A percentile compares a stretch with the other conserved stretches of the same genome.
phyloP scores from a whole-genome alignment of 345 rosid species.

The Brassica carinata region DNA sequence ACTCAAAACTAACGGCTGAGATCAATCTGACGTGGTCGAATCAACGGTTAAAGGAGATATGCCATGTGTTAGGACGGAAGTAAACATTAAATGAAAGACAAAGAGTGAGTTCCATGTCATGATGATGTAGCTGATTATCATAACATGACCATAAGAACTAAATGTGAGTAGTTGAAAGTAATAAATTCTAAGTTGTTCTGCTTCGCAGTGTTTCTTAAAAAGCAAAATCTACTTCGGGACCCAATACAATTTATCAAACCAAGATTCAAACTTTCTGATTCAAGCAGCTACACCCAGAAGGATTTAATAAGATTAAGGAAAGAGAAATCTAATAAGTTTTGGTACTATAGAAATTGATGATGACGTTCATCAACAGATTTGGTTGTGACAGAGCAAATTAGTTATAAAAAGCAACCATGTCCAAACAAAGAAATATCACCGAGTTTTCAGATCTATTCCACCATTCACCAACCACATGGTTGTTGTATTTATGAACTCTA shows the following conservation, averaged over 20 bases:
- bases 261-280: slow-evolving; percentile 32
- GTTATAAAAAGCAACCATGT: slow-evolving; percentile 17
- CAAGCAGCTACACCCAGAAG: slow-evolving; percentile 27
- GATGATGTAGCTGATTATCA: slow-evolving; percentile 17
- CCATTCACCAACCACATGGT: slow-evolving; percentile 40
- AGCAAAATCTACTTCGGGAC: slow-evolving; percentile 26
- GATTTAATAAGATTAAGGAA: slow-evolving; percentile 13
- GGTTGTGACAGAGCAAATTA: slow-evolving; percentile 20
- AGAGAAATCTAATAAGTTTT: slow-evolving; percentile 21
- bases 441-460: slow-evolving; percentile 32
- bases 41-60: slow-evolving; percentile 18
- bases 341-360: slow-evolving; percentile 17
- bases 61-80: slow-evolving; percentile 33
- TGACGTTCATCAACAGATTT: slow-evolving; percentile 21
- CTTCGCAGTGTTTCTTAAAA: slow-evolving; percentile 21
- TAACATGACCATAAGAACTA: slow-evolving; percentile 22
- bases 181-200: slow-evolving; percentile 31
- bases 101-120: slow-evolving; percentile 31
- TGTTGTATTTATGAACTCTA: slow-evolving; percentile 41
- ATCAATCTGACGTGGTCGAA: not conserved
- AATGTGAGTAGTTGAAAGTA: slow-evolving; percentile 33
- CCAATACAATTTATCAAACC: slow-evolving; percentile 6
- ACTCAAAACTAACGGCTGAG: slow-evolving; percentile 15
- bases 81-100: slow-evolving; percentile 31
- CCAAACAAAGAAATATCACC: slow-evolving; percentile 28